Base-by-base conservation (phyloP, 2,329 filamentous ascomycete genomes). In the Basipetospora chlamydospora region DNA sequence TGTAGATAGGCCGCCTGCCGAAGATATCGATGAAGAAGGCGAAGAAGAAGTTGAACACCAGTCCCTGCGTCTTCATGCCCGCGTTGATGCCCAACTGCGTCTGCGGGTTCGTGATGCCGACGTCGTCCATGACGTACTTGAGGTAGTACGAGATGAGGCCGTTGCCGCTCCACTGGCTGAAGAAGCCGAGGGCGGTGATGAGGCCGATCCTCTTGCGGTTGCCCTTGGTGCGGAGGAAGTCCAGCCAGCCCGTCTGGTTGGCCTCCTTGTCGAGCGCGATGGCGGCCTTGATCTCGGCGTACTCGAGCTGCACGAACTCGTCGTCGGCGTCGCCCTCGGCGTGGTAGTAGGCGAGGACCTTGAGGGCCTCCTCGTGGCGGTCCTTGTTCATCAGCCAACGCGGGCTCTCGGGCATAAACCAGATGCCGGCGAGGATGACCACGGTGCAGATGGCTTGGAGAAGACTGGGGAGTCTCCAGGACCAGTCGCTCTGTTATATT, bases 341-440 rank as follows among this genome's bases (percentile, higher is more conserved):
- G 18, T 73, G 74, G 29, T 39, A 31, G 44, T 67, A 77, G 6
- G 60, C 62, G 30, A 79, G 59, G 11, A 67, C 64, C 2, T 59
- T 55, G 12, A 66, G 55, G 0, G 71, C 67, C 37, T 72, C 57
- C 5, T 71, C 64, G 11, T 60, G 54, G 29, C 67, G 64, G 42
- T 66, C 62, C 38, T 72, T 64, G 39, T 65, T 64, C 38, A 73
- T 70, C 15, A 77, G 57, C 72, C 72, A 78, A 40, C 74, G 56
- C 2, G 75, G 75, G 3, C 68, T 73, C 46, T 79, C 74, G 0
- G 75, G 74, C 13, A 52, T 37, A 44, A 46, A 52, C 11, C 28
- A 29, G 6, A 51, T 40, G 3, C 44, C 45, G 2, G 37, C 11
- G 7, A 50, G 15, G 8, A 52, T 34, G 12, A 46, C 10, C 8